Evolutionary conservation across 140 eudicot genomes (phyloP).

Genomic region (Senecio squalidus): DNA sequence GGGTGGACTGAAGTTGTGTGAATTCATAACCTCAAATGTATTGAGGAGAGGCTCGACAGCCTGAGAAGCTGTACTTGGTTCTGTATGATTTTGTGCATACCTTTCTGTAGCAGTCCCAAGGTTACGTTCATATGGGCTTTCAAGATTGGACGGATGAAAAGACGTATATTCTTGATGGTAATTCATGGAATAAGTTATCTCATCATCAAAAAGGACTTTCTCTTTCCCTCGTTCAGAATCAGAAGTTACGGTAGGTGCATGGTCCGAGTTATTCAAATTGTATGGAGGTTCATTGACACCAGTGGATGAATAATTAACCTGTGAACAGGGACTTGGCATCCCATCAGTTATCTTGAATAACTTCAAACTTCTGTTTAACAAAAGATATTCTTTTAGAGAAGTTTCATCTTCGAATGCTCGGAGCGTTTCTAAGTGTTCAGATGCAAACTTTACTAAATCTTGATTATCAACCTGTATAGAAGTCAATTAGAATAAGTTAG

Average conservation of each 20-base stretch:
- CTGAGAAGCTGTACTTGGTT: constrained; percentile 13
- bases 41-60: neutral
- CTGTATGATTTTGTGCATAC: neutral
- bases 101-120: neutral
- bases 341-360: neutral
- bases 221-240: constrained; percentile 25
- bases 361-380: neutral
- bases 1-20: neutral
- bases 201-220: constrained; percentile 8
- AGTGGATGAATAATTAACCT: neutral
- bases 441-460: constrained; percentile 31
- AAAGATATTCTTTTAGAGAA: constrained; percentile 16
- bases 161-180: neutral
- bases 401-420: constrained; percentile 19
- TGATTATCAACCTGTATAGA: constrained; percentile 26
- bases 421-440: constrained; percentile 21
- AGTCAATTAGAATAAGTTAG: constrained; percentile 4
- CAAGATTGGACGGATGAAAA: neutral
- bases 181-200: neutral
- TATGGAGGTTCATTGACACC: neutral
- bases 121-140: constrained; percentile 2
- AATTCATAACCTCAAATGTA: neutral
- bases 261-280: neutral
- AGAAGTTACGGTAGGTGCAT: constrained; percentile 12
- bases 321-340: constrained; percentile 10